A percentile compares a stretch with the other conserved stretches of the same genome.
Evolutionary conservation across 805 yeast genomes (phyloP).

Genomic region (Scheffersomyces ergatensis): DNA sequence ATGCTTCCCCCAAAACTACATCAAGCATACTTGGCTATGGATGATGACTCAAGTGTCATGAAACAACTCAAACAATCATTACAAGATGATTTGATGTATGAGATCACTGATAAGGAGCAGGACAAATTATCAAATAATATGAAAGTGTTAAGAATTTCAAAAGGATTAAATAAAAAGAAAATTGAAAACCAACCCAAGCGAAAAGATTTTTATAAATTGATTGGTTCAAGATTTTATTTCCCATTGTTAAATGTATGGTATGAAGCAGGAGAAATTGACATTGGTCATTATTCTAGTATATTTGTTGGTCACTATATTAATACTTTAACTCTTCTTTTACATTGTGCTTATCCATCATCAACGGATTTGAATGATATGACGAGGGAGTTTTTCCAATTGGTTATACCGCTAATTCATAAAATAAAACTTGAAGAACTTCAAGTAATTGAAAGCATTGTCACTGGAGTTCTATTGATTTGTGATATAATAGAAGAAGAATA

Average conservation of each 20-base stretch:
- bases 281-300: constrained; percentile 55
- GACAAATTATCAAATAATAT: constrained; percentile 34
- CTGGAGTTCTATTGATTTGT: constrained; percentile 32
- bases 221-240: constrained; percentile 47
- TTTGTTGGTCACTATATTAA: constrained; percentile 58
- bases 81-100: constrained; percentile 33
- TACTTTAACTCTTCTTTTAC: constrained; percentile 55
- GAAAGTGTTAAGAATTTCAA: constrained; percentile 43
- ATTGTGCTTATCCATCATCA: constrained; percentile 56
- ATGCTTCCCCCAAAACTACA: constrained; percentile 49
- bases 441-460: constrained; percentile 35
- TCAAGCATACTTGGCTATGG: constrained; percentile 26
- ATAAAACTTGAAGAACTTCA: constrained; percentile 26
- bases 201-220: constrained; percentile 40
- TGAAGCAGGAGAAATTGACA: constrained; percentile 42
- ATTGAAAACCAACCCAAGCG: constrained; percentile 15
- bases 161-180: constrained; percentile 13
- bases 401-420: constrained; percentile 16
- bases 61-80: constrained; percentile 12
- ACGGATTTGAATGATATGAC: constrained; percentile 55
- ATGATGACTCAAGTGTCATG: constrained; percentile 6
- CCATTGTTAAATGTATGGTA: constrained; percentile 56
- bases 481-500: constrained; percentile 31
- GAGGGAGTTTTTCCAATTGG: constrained; percentile 45
- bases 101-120: constrained; percentile 27